A percentile compares a stretch with the other conserved stretches of the same genome.
These are phyloP conservation scores for Cylindrotheca fusiformis DNA, from an alignment of 108 stramenopile species.

Conservation along the genomic window DNA sequence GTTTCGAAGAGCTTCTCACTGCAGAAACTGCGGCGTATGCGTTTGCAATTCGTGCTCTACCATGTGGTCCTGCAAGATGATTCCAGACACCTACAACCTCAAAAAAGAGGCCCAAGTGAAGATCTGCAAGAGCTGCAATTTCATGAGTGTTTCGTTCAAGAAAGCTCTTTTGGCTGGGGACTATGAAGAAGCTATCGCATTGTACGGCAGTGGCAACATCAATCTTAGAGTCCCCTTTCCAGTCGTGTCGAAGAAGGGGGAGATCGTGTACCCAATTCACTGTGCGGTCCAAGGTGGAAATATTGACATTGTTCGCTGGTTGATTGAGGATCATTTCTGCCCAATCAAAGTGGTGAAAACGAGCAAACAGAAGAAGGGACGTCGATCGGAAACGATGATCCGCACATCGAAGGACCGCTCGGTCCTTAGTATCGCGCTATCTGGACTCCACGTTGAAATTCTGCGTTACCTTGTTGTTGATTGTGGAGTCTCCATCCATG, in stretches of 20 bases:
- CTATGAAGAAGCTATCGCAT: constrained; percentile 61
- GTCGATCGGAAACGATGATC: constrained; percentile 35
- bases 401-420: constrained; percentile 75
- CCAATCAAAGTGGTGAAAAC: constrained; percentile 58
- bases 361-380: constrained; percentile 30
- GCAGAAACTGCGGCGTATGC: constrained; percentile 79
- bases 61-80: constrained; percentile 55
- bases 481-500: constrained; percentile 59
- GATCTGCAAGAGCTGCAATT: constrained; percentile 68
- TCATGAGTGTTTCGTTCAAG: constrained; percentile 52
- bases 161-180: constrained; percentile 65
- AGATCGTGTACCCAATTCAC: constrained; percentile 72
- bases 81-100: constrained; percentile 82
- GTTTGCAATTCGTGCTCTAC: constrained; percentile 62
- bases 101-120: constrained; percentile 57
- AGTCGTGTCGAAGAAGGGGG: constrained; percentile 41
- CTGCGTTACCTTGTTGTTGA: constrained; percentile 76
- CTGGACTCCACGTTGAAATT: constrained; percentile 49
- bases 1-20: constrained; percentile 67
- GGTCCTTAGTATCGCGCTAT: constrained; percentile 74
- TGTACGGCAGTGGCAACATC: constrained; percentile 80
- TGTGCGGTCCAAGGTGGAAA: constrained; percentile 77
- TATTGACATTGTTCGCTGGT: constrained; percentile 73
- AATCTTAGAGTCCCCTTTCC: constrained; percentile 75
- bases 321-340: constrained; percentile 78